Percentiles rank a stretch among this genome's conserved stretches.
Evolutionary conservation across 2,329 filamentous ascomycete species (phyloP).

Genomic region (Aspergillus sojae): DNA sequence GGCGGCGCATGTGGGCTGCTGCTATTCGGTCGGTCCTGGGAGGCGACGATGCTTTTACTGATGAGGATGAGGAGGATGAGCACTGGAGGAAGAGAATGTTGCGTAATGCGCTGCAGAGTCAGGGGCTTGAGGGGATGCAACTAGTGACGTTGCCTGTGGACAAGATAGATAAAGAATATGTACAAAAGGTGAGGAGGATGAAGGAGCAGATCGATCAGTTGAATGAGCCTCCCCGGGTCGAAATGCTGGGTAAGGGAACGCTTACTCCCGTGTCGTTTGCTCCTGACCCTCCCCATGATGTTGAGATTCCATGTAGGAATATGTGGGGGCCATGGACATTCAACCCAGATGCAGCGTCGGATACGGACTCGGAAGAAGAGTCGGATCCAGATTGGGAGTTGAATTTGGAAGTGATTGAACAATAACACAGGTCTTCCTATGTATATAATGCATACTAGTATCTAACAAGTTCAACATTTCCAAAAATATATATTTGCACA

Average conservation of each 20-base stretch:
- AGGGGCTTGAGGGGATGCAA: slow-evolving; percentile 33
- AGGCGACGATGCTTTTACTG: background rate
- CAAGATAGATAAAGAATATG: background rate
- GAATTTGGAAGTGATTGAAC: too few species aligned
- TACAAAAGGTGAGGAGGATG: background rate
- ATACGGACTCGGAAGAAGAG: too few species aligned
- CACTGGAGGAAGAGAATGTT: slow-evolving; percentile 27
- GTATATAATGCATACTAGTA: too few species aligned
- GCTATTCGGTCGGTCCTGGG: slow-evolving; percentile 13
- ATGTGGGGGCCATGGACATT: background rate
- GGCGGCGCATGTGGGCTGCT: slow-evolving; percentile 29
- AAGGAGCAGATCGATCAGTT: background rate
- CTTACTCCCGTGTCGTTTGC: background rate
- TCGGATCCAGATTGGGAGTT: background rate
- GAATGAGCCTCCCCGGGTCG: background rate
- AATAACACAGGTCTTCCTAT: too few species aligned
- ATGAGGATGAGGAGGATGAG: slow-evolving; percentile 15
- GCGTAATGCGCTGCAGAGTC: slow-evolving; percentile 28
- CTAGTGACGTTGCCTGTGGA: slow-evolving; percentile 27
- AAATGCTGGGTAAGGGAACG: background rate
- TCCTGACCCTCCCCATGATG: background rate
- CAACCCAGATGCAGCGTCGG: background rate
- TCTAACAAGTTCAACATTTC: too few species aligned
- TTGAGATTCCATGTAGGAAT: slow-evolving; percentile 1
- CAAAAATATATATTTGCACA: too few species aligned